Conservation (phyloP, 352 stramenopile species). For the Pythium apleroticum region DNA sequence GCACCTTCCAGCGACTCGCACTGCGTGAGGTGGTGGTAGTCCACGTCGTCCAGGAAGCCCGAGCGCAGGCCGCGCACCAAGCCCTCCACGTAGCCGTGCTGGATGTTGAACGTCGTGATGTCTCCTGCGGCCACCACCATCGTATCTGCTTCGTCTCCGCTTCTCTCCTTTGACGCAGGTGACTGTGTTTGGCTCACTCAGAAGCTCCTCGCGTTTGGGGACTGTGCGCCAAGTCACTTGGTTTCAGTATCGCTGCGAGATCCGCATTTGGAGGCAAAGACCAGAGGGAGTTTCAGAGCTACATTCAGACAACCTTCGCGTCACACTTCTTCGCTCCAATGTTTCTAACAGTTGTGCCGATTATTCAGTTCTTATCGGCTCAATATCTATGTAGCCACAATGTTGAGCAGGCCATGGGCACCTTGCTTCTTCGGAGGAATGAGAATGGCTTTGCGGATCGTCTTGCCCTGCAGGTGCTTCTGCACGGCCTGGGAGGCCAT, state of each 20-base stretch:
- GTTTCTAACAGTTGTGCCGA: not conserved
- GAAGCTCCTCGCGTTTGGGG: not conserved
- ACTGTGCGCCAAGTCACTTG: constrained; percentile 13
- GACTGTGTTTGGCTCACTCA: not conserved
- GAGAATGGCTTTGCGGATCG: constrained; percentile 72
- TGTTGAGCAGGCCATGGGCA: constrained; percentile 74
- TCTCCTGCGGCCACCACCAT: constrained; percentile 81
- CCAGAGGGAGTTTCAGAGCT: not conserved
- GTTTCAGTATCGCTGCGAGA: constrained; percentile 23
- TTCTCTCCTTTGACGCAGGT: not conserved
- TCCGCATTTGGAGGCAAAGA: constrained; percentile 23
- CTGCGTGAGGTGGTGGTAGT: constrained; percentile 90
- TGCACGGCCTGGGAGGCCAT: constrained; percentile 55
- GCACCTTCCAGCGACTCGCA: constrained; percentile 90
- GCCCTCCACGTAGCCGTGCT: constrained; percentile 97
- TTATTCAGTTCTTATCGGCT: not conserved
- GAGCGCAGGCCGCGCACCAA: constrained; percentile 96
- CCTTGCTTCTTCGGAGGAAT: constrained; percentile 83
- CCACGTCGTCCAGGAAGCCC: constrained; percentile 86
- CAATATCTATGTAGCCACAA: constrained; percentile 49
- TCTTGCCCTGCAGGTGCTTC: constrained; percentile 64
- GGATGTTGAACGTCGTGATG: constrained; percentile 97
- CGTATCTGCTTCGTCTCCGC: constrained; percentile 1
- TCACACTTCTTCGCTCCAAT: not conserved
- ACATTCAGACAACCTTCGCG: constrained; percentile 14